Percentiles rank a stretch among this genome's conserved stretches.
phyloP scores from a whole-genome alignment of 257 asterid species.

The Solanum sparsipilum region DNA sequence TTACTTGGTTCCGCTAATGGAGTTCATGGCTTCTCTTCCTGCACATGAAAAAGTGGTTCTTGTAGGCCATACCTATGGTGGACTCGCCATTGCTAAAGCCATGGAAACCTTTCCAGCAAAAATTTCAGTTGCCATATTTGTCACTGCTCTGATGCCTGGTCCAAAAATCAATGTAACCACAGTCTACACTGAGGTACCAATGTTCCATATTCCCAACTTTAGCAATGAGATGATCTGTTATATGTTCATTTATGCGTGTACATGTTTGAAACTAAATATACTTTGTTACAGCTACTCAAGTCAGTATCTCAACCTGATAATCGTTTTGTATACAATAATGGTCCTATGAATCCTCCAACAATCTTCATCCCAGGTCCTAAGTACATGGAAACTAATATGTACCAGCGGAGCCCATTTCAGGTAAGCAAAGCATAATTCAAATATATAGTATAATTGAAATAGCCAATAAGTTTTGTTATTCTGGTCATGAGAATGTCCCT shows the following conservation, averaged over 20 bases:
- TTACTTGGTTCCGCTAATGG: no score
- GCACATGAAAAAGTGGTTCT: no score
- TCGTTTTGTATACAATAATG: neutral
- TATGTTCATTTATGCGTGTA: neutral
- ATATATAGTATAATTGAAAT: neutral
- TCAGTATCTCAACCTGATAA: conserved; percentile 2
- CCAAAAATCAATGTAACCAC: no score
- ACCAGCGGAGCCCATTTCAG: conserved; percentile 18
- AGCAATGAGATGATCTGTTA: neutral
- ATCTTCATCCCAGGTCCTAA: conserved; percentile 6
- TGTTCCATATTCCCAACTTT: neutral
- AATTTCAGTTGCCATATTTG: no score
- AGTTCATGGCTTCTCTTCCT: no score
- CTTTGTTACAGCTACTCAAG: neutral
- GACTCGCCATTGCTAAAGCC: no score
- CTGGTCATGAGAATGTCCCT: neutral
- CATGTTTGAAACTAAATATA: neutral
- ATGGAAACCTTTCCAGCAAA: no score
- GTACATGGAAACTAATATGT: conserved; percentile 1
- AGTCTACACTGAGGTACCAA: no score
- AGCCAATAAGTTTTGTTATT: neutral
- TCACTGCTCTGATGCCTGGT: no score
- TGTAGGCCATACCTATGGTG: no score
- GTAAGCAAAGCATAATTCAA: neutral
- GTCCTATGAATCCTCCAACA: conserved; percentile 19